phyloP scores from a whole-genome alignment of 805 yeast genomes.

The Grigorovia jiainica region DNA sequence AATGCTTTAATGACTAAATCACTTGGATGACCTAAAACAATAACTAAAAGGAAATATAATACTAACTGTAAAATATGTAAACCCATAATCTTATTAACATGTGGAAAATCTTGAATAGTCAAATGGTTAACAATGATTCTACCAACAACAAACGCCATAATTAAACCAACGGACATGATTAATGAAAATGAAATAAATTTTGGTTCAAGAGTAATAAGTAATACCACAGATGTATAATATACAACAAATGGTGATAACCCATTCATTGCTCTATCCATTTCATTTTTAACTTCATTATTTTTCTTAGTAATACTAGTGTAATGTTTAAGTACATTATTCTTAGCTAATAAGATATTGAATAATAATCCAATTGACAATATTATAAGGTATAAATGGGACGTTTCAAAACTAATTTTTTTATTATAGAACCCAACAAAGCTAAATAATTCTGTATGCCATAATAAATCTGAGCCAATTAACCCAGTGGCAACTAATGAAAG shows the following conservation, averaged over 20 bases:
- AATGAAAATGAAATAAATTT: conserved; percentile 44
- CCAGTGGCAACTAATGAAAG: conserved; percentile 54
- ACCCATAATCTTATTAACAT: conserved; percentile 57
- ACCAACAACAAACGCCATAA: conserved; percentile 82
- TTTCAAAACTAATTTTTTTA: conserved; percentile 28
- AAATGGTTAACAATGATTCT: conserved; percentile 82
- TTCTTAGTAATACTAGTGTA: conserved; percentile 29
- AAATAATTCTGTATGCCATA: conserved; percentile 46
- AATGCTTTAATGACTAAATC: conserved; percentile 40
- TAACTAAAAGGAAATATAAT: conserved; percentile 19
- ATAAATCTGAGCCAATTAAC: conserved; percentile 50
- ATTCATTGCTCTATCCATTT: conserved; percentile 31
- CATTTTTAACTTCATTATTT: conserved; percentile 15
- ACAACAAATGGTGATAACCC: conserved; percentile 63
- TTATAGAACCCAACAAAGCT: conserved; percentile 8
- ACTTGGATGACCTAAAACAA: conserved; percentile 26
- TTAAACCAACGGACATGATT: conserved; percentile 59
- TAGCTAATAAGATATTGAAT: conserved; percentile 62
- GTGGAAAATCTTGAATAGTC: conserved; percentile 71
- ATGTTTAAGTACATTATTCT: conserved; percentile 45
- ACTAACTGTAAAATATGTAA: conserved; percentile 46
- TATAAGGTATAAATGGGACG: conserved; percentile 42
- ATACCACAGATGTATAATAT: conserved; percentile 40
- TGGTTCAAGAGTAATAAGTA: conserved; percentile 44
- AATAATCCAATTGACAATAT: conserved; percentile 47